These are phyloP conservation scores for Pelomyxa schiedti DNA, from an alignment of 78 protist species.

Conservation along the genomic window DNA sequence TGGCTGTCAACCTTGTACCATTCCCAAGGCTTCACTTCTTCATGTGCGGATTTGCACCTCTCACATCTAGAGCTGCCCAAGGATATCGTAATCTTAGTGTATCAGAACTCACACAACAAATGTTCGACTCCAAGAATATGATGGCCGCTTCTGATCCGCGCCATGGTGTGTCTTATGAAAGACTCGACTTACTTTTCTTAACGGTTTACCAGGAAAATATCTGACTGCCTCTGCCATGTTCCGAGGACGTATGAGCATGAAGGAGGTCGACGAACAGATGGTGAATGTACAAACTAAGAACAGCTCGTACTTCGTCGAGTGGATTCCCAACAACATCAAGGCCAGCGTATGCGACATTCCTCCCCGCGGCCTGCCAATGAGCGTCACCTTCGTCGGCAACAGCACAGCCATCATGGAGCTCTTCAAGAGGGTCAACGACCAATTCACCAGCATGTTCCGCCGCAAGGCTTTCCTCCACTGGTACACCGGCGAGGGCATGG, in stretches of 20 bases:
- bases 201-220: too few relatives aligned
- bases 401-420: constrained; percentile 95
- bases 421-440: constrained; percentile 90
- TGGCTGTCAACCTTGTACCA: constrained; percentile 98
- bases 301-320: constrained; percentile 91
- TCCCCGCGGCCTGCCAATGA: constrained; percentile 92
- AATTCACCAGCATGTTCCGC: constrained; percentile 96
- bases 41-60: constrained; percentile 94
- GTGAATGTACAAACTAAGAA: constrained; percentile 83
- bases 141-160: constrained; percentile 98
- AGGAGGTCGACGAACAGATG: constrained; percentile 97
- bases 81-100: constrained; percentile 86
- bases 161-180: too few relatives aligned
- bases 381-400: constrained; percentile 95
- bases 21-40: constrained; percentile 99
- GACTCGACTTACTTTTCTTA: too few relatives aligned
- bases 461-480: constrained; percentile 98
- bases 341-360: constrained; percentile 93
- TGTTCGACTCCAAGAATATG: constrained; percentile 97
- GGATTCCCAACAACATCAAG: constrained; percentile 99
- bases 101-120: constrained; percentile 95
- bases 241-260: constrained; percentile 90
- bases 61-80: constrained; percentile 68
- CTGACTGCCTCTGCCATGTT: constrained; percentile 92
- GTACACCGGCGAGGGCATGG: constrained; percentile 99